Evolutionary conservation across 352 stramenopile genomes (phyloP).

Genomic region (Phytophthora lateralis): DNA sequence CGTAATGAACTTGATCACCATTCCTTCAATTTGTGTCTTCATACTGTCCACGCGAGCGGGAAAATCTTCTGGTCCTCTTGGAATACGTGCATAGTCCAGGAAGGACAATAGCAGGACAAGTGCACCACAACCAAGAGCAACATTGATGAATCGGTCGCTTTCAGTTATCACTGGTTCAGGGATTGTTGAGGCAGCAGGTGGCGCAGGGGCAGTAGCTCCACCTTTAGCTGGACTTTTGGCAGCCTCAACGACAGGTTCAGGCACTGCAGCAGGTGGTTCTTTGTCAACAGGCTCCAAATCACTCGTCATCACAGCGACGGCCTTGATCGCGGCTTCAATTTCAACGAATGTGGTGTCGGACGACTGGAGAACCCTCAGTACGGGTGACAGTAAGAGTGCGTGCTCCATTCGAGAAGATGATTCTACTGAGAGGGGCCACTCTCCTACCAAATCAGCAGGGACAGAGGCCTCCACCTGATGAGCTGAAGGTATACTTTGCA

Average conservation of each 20-base stretch:
- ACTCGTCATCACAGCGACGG: slow-evolving; percentile 35
- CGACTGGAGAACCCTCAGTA: slow-evolving; percentile 47
- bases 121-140: slow-evolving; percentile 32
- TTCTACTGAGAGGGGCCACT: slow-evolving; percentile 41
- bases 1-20: slow-evolving; percentile 41
- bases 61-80: slow-evolving; percentile 7
- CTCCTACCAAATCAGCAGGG: neutral
- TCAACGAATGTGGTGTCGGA: slow-evolving; percentile 46
- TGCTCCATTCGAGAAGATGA: slow-evolving; percentile 31
- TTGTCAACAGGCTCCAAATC: slow-evolving; percentile 19
- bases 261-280: slow-evolving; percentile 3
- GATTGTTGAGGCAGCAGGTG: slow-evolving; percentile 5
- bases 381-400: slow-evolving; percentile 32
- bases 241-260: slow-evolving; percentile 20
- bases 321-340: slow-evolving; percentile 48
- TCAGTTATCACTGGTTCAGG: slow-evolving; percentile 31
- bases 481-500: neutral
- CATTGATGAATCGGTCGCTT: slow-evolving; percentile 52
- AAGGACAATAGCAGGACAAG: slow-evolving; percentile 54
- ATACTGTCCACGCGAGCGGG: slow-evolving; percentile 15
- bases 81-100: slow-evolving; percentile 39
- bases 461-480: neutral
- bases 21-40: slow-evolving; percentile 21
- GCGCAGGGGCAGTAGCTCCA: neutral
- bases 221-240: slow-evolving; percentile 27